phyloP scores from a whole-genome alignment of 345 rosid species.

The Geranium brycei region DNA sequence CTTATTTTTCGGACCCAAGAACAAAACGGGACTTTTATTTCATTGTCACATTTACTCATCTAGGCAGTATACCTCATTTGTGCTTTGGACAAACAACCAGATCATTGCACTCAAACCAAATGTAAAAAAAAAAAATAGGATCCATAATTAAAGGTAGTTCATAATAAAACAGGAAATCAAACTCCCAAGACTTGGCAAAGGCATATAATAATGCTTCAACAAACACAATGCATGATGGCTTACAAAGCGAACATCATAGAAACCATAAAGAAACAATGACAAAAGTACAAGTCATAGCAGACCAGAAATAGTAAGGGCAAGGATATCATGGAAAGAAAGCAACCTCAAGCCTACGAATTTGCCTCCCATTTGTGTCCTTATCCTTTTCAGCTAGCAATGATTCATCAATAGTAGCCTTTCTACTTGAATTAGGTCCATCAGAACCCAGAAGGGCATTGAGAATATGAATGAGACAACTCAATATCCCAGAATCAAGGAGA shows the following conservation, averaged over 20 bases:
- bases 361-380: constrained; percentile 22
- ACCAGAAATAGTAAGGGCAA: background rate
- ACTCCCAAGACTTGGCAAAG: background rate
- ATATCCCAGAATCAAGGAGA: constrained; percentile 95
- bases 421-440: constrained; percentile 27
- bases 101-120: too few relatives aligned
- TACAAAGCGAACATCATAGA: background rate
- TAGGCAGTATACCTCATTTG: too few relatives aligned
- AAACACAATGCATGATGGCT: background rate
- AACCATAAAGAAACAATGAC: background rate
- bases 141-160: background rate
- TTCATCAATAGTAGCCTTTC: constrained; percentile 19
- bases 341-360: constrained; percentile 79
- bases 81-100: too few relatives aligned
- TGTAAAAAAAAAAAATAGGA: too few relatives aligned
- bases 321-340: constrained; percentile 6
- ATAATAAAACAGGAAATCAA: background rate
- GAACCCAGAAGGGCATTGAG: constrained; percentile 64
- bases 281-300: background rate
- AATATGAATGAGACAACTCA: constrained; percentile 83
- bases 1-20: background rate
- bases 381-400: constrained; percentile 27
- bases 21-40: background rate
- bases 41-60: too few relatives aligned
- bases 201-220: background rate